Conservation (phyloP, 2,329 filamentous ascomycete genomes). For the Aspergillus sp. region DNA sequence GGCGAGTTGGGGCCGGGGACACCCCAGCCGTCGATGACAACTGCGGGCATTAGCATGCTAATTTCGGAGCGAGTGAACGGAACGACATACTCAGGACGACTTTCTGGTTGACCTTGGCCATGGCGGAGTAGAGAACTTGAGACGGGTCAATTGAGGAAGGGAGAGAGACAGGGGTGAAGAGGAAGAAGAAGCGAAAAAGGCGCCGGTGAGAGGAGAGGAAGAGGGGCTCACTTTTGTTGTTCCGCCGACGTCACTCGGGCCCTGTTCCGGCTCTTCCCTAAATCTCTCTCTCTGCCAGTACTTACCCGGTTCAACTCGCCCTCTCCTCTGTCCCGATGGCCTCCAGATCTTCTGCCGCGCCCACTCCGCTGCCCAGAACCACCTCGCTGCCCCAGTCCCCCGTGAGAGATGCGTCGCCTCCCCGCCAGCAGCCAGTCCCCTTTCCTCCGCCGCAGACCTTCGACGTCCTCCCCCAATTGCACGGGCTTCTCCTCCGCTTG, state of each 20-base stretch:
- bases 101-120: conserved; percentile 61
- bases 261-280: conserved; percentile 28
- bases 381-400: conserved; percentile 27
- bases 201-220: conserved; percentile 18
- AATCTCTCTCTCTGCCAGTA: conserved; percentile 16
- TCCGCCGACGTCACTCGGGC: conserved; percentile 23
- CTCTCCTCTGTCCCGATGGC: conserved; percentile 24
- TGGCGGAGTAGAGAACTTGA: conserved; percentile 31
- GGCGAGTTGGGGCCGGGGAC: conserved; percentile 71
- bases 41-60: conserved; percentile 37
- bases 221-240: conserved; percentile 19
- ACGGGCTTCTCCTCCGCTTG: conserved; percentile 66
- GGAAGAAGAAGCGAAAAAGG: conserved; percentile 6
- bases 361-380: conserved; percentile 36
- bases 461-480: conserved; percentile 75
- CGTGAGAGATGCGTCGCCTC: conserved; percentile 14
- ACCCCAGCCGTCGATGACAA: conserved; percentile 99
- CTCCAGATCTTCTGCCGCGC: conserved; percentile 22
- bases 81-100: conserved; percentile 53
- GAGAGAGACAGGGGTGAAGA: conserved; percentile 4
- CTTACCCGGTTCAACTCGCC: conserved; percentile 4
- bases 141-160: conserved; percentile 13
- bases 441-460: conserved; percentile 72
- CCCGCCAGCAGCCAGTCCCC: conserved; percentile 33
- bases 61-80: conserved; percentile 18